These are phyloP conservation scores for Amaranthus hypochondriacus DNA, from an alignment of 148 eudicot genomes.

Conservation along the genomic window DNA sequence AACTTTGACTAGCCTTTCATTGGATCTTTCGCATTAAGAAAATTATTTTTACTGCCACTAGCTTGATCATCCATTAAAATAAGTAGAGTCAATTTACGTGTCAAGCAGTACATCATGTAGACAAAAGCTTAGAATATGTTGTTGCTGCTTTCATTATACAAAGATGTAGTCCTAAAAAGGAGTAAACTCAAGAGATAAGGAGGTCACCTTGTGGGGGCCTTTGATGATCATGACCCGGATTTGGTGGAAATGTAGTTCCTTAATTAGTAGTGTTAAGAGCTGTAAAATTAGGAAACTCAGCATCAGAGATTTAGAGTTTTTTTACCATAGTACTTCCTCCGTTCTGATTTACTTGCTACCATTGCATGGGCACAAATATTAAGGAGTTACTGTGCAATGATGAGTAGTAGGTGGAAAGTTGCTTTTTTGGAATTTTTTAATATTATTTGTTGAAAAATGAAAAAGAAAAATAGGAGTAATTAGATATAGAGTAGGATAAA, in stretches of 20 bases:
- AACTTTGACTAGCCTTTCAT: conserved; percentile 34
- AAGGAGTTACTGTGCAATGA: too few species aligned
- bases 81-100: conserved; percentile 15
- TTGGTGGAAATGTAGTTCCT: conserved; percentile 19
- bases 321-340: too few species aligned
- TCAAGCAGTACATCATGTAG: conserved; percentile 20
- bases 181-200: conserved; percentile 15
- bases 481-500: too few species aligned
- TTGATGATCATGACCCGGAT: conserved; percentile 22
- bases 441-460: too few species aligned
- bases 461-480: too few species aligned
- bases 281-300: conserved; percentile 13
- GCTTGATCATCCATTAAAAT: neutral
- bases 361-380: too few species aligned
- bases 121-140: conserved; percentile 22
- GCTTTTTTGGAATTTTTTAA: too few species aligned
- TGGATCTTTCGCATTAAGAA: conserved; percentile 35
- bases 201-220: conserved; percentile 11
- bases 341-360: too few species aligned
- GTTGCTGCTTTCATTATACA: conserved; percentile 15
- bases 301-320: neutral
- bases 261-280: conserved; percentile 12
- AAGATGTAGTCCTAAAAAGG: conserved; percentile 23
- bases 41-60: conserved; percentile 13
- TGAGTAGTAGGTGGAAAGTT: too few species aligned